Conservation (phyloP, 768 basidiomycete genomes). For the Strobilomyces echinocephalus region DNA sequence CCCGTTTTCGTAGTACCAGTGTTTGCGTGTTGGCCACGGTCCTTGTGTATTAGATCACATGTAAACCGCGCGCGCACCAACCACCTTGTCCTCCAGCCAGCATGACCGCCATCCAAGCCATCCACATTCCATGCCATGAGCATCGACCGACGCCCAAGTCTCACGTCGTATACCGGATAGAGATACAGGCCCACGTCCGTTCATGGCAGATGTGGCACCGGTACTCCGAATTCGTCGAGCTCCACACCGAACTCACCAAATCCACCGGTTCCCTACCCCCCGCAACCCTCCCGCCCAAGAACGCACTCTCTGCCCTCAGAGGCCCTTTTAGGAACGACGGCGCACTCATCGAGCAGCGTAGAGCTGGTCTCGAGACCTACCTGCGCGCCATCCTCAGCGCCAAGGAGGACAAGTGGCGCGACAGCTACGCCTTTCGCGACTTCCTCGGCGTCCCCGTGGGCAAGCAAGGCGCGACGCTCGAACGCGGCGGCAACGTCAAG, state of each 20-base stretch:
- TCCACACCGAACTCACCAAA: conserved; percentile 76
- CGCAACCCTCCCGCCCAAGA: conserved; percentile 78
- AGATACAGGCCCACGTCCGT: conserved; percentile 82
- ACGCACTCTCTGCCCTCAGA: conserved; percentile 62
- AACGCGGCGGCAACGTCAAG: conserved; percentile 33
- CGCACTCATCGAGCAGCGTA: conserved; percentile 71
- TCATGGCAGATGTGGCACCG: conserved; percentile 94
- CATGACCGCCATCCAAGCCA: conserved; percentile 74
- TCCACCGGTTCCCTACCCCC: conserved; percentile 82
- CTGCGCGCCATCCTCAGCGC: conserved; percentile 79
- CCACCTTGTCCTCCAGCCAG: conserved; percentile 10
- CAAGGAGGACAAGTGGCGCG: conserved; percentile 81
- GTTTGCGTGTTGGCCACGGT: not conserved
- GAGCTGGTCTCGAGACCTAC: conserved; percentile 73
- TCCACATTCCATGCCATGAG: conserved; percentile 66
- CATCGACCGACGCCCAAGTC: conserved; percentile 64
- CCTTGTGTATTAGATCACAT: conserved; percentile 15
- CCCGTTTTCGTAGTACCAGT: not conserved
- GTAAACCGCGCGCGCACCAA: conserved; percentile 4
- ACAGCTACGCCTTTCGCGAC: conserved; percentile 70
- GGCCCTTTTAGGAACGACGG: conserved; percentile 46
- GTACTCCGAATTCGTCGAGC: conserved; percentile 90
- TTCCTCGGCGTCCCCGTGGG: conserved; percentile 83
- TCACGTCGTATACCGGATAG: conserved; percentile 80
- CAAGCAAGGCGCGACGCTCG: conserved; percentile 36